Evolutionary conservation across 441 rosid genomes (phyloP), one percentile per base, ranked within the genome.

Genomic region (Rhodomyrtus psidioides): DNA sequence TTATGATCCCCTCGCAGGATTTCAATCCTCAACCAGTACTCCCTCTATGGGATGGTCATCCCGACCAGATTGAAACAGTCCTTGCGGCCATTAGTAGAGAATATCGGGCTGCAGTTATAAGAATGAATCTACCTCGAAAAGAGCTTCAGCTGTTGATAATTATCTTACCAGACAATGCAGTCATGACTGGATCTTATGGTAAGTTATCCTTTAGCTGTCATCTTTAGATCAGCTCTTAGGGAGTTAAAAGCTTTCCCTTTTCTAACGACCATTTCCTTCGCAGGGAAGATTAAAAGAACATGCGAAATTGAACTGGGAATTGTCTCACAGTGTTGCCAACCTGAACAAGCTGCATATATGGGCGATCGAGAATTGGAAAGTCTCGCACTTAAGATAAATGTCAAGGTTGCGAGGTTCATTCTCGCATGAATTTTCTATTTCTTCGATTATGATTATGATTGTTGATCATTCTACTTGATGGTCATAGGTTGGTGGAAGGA

Each of bases 221-320:
- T 26, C 26, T 85, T 59, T 28, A 17, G 44, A 62, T 34, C 34
- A 34, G 24, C 44, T 59, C 44, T 53, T 57, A 6, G 8, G 8
- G 30, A 17, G 75, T 7, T 42, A 19, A 21, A 81, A 39, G 9
- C 57, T 42, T 42, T 51, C 57, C 34, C 27, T 81, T 34, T 15
- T 39, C 82, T 16, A n/a, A 51, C 27, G 23, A 34, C 58, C 59
- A 46, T 44, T 86, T 23, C 27, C 55, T 59, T 84, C 86, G 81
- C 88, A 92, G 95, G 95, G 12, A 90, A 39, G 74, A 92, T 94
- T 24, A 94, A 95, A 87, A 87, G 93, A 76, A 54, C 92, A 10
- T 94, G 97, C 86, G 97, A 95, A 86, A 95, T 96, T 2, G 92
- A 95, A 83, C 46, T 93, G 34, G 98, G 97, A 17, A 92, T 95